These are phyloP conservation scores for Leishmania guyanensis DNA, from an alignment of 208 protist genomes.

Conservation along the genomic window DNA sequence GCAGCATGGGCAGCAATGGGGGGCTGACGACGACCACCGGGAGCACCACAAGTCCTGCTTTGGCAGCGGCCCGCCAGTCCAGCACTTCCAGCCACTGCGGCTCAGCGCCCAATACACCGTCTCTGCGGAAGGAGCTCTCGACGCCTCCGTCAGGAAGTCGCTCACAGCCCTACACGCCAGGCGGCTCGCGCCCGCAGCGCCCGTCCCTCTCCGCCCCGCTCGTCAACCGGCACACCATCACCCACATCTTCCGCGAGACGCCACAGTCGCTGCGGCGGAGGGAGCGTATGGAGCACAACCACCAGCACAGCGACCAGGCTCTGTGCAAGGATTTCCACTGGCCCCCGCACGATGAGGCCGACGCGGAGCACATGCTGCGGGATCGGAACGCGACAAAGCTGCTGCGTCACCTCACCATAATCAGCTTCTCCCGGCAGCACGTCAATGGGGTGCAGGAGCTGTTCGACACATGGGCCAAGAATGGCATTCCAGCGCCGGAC, in stretches of 20 bases:
- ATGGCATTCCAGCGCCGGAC: slow-evolving; percentile 67
- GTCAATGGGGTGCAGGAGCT: slow-evolving; percentile 51
- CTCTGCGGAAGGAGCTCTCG: slow-evolving; percentile 24
- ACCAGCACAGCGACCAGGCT: slow-evolving; percentile 15
- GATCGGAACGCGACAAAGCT: slow-evolving; percentile 45
- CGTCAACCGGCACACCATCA: slow-evolving; percentile 47
- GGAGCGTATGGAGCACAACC: slow-evolving; percentile 40
- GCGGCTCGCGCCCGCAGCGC: slow-evolving; percentile 32
- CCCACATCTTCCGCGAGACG: slow-evolving; percentile 57
- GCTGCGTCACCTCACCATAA: slow-evolving; percentile 64
- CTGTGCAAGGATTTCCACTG: slow-evolving; percentile 35
- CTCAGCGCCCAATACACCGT: slow-evolving; percentile 32
- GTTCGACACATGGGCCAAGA: slow-evolving; percentile 62
- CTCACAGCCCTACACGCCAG: slow-evolving; percentile 28
- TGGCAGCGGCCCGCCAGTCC: slow-evolving; percentile 13
- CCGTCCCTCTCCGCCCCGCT: slow-evolving; percentile 38
- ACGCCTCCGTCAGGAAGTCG: slow-evolving; percentile 25
- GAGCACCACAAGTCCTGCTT: slow-evolving; percentile 18
- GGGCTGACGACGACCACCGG: slow-evolving; percentile 27
- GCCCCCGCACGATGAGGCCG: slow-evolving; percentile 47
- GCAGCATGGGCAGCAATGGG: slow-evolving; percentile 24
- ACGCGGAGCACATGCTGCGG: slow-evolving; percentile 49
- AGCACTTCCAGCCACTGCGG: slow-evolving; percentile 19
- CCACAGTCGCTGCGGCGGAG: slow-evolving; percentile 42
- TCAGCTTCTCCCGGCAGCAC: slow-evolving; percentile 60